Conservation (phyloP, 2,329 filamentous ascomycete genomes). For the Hypoxylon sp. region DNA sequence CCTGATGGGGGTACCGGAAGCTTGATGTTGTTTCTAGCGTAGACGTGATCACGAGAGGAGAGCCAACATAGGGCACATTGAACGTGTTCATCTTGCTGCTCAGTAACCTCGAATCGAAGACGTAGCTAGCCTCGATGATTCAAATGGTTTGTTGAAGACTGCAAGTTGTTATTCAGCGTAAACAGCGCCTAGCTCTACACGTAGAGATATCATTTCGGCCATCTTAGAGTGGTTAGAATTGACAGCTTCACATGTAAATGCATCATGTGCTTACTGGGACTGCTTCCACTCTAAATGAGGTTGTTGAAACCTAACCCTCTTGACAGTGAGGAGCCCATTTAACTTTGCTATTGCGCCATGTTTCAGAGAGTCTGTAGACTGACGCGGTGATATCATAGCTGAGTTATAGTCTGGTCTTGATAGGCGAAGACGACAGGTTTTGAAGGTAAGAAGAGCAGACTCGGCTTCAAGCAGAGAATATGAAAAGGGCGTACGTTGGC, state of each 20-base stretch:
- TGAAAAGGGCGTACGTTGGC: slow-evolving; percentile 8
- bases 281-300: neutral
- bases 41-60: neutral
- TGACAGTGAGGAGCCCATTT: neutral
- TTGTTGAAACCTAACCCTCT: neutral
- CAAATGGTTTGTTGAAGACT: slow-evolving; percentile 13
- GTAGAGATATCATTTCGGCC: neutral
- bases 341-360: neutral
- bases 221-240: neutral
- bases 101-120: neutral
- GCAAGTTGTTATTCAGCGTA: neutral
- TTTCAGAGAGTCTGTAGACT: neutral
- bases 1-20: neutral
- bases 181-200: neutral
- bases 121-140: slow-evolving; percentile 6
- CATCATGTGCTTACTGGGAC: neutral
- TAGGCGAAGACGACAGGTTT: neutral
- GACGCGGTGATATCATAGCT: neutral
- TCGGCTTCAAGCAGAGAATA: neutral
- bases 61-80: neutral
- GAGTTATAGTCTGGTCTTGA: neutral
- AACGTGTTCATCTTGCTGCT: neutral
- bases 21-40: neutral
- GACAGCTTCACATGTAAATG: slow-evolving; percentile 7
- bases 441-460: neutral